Evolutionary conservation across 306 rosid species (phyloP).

Genomic region (Abrus precatorius): DNA sequence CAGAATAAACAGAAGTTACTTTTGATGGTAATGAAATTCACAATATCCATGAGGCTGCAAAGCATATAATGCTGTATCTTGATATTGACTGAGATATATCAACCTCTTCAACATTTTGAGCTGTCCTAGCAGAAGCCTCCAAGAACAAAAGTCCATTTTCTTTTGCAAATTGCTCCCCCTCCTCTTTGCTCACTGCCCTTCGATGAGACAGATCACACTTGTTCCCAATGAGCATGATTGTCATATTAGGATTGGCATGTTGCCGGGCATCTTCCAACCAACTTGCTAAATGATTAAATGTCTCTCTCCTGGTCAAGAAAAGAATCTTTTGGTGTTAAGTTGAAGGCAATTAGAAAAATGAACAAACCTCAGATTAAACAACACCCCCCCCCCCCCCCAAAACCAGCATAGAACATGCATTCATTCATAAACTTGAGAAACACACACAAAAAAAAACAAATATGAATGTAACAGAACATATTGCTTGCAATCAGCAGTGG

Average conservation of each 20-base stretch:
- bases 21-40: constrained; percentile 8
- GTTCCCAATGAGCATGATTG: constrained; percentile 93
- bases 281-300: constrained; percentile 78
- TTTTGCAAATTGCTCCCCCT: constrained; percentile 96
- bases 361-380: neutral
- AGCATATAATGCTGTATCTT: neutral
- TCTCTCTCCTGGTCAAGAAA: constrained; percentile 82
- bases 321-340: constrained; percentile 28
- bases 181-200: constrained; percentile 96
- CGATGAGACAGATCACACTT: constrained; percentile 92
- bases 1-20: constrained; percentile 32
- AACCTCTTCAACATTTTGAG: constrained; percentile 97
- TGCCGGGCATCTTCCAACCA: constrained; percentile 99
- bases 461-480: constrained; percentile 1
- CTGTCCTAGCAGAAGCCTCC: constrained; percentile 98
- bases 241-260: constrained; percentile 97
- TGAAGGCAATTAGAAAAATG: constrained; percentile 22
- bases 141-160: constrained; percentile 95
- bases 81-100: constrained; percentile 37
- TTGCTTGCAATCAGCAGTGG: constrained; percentile 32
- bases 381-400: too few relatives aligned
- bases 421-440: constrained; percentile 5
- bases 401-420: neutral
- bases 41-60: constrained; percentile 8
- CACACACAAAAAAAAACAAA: neutral